Evolutionary conservation across 2,329 filamentous ascomycete genomes (phyloP), one percentile per base, ranked within the genome.

Genomic region (Aspergillus amoenus): DNA sequence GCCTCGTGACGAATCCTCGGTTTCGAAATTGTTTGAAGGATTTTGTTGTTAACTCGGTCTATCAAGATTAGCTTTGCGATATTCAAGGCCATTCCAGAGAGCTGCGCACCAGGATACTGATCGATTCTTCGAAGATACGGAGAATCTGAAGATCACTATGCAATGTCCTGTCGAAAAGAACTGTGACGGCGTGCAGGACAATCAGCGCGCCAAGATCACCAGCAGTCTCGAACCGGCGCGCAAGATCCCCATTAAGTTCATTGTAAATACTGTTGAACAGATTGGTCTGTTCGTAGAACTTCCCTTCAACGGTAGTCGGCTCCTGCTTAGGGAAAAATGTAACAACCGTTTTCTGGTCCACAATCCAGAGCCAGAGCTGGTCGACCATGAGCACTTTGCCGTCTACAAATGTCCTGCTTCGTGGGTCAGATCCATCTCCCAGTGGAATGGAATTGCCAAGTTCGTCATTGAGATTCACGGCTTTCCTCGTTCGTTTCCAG

Each of bases 111-210:
- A 88, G 65, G 21, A 87, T 82, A 12, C 84, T 85, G 32, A 88
- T 84, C 5, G 84, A 85, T 59, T 88, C 85, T 62, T 87, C 84
- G 46, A 88, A 88, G 1, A 88, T 84, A 2, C 84, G 80, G 57
- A 88, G 85, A 0, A 88, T 78, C 57, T 88, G 84, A 0, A 88
- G 72, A 46, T 88, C 83, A 0, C 81, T 82, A 62, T 88, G 83
- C 0, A 83, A 81, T 0, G 83, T 79, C 24, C 82, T 75, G 24
- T 88, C 84, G 0, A 88, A 74, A 1, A 88, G 74, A 0, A 87
- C 84, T 1, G 81, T 87, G 3, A 86, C 80, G 1, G 85, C 84
- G 60, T 88, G 85, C 3, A 85, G 72, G 1, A 83, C 82, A 1
- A 85, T 78, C n/a, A 88, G 76, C 0, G 84, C 85, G 2, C 85